Percentiles rank a stretch among this genome's conserved stretches.
phyloP scores from a whole-genome alignment of 1,284 basidiomycete genomes.

The Cryptococcus sp. region DNA sequence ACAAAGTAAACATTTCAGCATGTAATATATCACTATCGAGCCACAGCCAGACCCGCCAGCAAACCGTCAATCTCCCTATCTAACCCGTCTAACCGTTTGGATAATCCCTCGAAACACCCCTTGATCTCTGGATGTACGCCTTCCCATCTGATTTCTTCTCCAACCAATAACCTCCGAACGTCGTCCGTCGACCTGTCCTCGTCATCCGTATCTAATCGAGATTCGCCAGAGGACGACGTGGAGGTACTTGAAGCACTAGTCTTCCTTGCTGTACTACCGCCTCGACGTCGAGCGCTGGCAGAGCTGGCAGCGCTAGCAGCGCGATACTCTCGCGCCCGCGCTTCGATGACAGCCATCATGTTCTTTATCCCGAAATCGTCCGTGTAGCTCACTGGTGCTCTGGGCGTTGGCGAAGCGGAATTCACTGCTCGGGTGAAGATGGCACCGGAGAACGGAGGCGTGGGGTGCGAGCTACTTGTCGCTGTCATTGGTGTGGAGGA shows the following conservation, averaged over 20 bases:
- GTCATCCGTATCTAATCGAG: slow-evolving; percentile 15
- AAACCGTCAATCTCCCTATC: slow-evolving; percentile 73
- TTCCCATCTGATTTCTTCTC: slow-evolving; percentile 59
- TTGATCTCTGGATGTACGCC: slow-evolving; percentile 69
- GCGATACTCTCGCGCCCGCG: slow-evolving; percentile 57
- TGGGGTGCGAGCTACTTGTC: slow-evolving; percentile 39
- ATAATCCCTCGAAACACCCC: slow-evolving; percentile 68
- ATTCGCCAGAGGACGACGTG: no score
- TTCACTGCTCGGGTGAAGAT: slow-evolving; percentile 36
- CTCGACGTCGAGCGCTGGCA: neutral
- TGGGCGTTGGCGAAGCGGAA: slow-evolving; percentile 26
- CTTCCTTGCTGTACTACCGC: neutral
- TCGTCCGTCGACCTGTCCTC: slow-evolving; percentile 26
- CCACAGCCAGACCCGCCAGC: slow-evolving; percentile 27
- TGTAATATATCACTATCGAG: no score
- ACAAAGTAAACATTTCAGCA: no score
- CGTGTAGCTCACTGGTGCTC: slow-evolving; percentile 60
- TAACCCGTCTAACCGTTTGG: slow-evolving; percentile 73
- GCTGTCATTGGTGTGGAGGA: slow-evolving; percentile 46
- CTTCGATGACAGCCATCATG: slow-evolving; percentile 81
- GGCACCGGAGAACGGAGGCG: slow-evolving; percentile 34
- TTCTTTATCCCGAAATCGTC: slow-evolving; percentile 80
- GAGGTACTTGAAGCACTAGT: neutral
- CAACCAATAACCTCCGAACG: slow-evolving; percentile 73
- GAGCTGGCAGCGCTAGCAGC: neutral